phyloP scores from a whole-genome alignment of 2,329 filamentous ascomycete genomes.

The Diplodia seriata region DNA sequence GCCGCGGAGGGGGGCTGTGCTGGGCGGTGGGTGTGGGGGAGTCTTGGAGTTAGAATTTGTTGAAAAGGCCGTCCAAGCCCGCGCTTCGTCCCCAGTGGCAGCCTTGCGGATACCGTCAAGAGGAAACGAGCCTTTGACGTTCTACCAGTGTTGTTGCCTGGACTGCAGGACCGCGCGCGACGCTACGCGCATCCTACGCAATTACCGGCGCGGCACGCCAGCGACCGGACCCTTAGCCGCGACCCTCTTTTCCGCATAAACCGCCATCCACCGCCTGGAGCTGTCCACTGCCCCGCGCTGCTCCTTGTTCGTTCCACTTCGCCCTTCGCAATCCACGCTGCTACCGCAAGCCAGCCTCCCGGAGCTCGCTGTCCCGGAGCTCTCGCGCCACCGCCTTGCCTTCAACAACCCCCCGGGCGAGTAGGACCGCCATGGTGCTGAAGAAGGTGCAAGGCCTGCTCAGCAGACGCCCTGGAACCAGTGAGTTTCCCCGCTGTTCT shows the following conservation, averaged over 20 bases:
- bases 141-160: not conserved
- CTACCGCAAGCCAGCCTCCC: not conserved
- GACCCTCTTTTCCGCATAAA: not conserved
- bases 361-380: not conserved
- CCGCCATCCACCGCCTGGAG: not conserved
- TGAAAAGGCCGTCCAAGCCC: constrained; percentile 2
- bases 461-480: constrained; percentile 44
- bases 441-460: constrained; percentile 45
- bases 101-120: not conserved
- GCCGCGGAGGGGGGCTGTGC: constrained; percentile 27
- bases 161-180: not conserved
- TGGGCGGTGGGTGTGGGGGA: constrained; percentile 19
- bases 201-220: constrained; percentile 22
- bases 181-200: constrained; percentile 22
- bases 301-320: not conserved
- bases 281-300: not conserved
- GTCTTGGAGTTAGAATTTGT: not conserved
- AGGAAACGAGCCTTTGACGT: no score
- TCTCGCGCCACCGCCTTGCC: not conserved
- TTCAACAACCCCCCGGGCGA: constrained; percentile 18
- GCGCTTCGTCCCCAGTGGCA: not conserved
- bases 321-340: not conserved
- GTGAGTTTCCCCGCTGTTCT: constrained; percentile 27
- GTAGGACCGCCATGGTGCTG: constrained; percentile 44
- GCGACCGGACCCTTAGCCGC: constrained; percentile 5